Evolutionary conservation across 768 basidiomycete species (phyloP).

Genomic region (Termitomyces sp.): DNA sequence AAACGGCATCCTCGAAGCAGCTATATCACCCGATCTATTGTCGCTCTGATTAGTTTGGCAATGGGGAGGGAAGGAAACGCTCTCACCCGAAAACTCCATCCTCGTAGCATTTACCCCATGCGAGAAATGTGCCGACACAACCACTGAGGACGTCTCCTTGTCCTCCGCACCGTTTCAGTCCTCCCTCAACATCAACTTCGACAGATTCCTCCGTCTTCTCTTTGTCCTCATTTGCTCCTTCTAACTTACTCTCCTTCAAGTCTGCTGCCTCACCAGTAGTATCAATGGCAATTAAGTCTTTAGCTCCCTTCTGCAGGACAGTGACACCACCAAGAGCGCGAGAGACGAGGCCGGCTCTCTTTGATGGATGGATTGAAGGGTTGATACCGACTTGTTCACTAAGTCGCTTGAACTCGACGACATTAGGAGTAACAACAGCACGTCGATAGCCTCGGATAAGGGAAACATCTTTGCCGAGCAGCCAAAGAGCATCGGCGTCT

Average conservation of each 20-base stretch:
- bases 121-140: constrained; percentile 80
- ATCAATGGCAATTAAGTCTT: constrained; percentile 79
- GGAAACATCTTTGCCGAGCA: constrained; percentile 69
- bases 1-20: constrained; percentile 67
- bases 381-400: constrained; percentile 68
- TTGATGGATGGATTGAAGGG: constrained; percentile 39
- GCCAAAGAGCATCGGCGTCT: constrained; percentile 89
- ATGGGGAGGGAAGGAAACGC: neutral
- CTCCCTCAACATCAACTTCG: constrained; percentile 66
- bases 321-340: constrained; percentile 79
- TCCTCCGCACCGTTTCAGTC: constrained; percentile 89
- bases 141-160: constrained; percentile 95
- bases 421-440: constrained; percentile 89
- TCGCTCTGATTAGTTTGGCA: neutral
- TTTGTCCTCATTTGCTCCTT: constrained; percentile 38
- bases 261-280: constrained; percentile 51
- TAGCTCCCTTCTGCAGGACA: constrained; percentile 81
- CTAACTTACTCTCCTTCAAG: constrained; percentile 35
- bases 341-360: constrained; percentile 70
- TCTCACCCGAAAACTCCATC: constrained; percentile 74
- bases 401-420: constrained; percentile 86
- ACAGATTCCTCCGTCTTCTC: constrained; percentile 56
- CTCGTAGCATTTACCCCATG: constrained; percentile 95
- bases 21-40: constrained; percentile 21
- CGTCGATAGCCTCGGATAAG: constrained; percentile 81